Evolutionary conservation across 768 basidiomycete genomes (phyloP).

Genomic region (Panus rudis): DNA sequence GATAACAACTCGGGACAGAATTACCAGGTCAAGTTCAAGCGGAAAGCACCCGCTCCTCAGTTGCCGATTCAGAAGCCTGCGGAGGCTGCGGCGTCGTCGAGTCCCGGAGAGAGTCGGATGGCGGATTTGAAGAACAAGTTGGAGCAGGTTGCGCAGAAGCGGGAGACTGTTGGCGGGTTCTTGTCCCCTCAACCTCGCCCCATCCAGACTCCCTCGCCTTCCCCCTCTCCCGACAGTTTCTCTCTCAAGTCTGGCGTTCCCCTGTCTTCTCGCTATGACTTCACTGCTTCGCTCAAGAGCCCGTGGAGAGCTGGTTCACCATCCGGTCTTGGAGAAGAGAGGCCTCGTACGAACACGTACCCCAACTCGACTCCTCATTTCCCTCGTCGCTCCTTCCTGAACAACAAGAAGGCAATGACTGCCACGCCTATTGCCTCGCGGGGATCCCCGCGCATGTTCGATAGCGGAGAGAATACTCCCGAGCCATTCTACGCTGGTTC

Average conservation of each 20-base stretch:
- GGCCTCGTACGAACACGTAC: constrained; percentile 41
- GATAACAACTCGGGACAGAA: constrained; percentile 82
- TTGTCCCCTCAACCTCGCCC: constrained; percentile 14
- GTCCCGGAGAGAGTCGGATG: constrained; percentile 29
- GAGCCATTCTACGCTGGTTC: constrained; percentile 2
- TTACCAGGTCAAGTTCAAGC: constrained; percentile 67
- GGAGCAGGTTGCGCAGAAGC: constrained; percentile 49
- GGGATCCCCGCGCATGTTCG: constrained; percentile 49
- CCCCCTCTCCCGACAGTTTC: constrained; percentile 13
- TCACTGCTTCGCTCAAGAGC: constrained; percentile 41
- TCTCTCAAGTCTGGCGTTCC: constrained; percentile 27
- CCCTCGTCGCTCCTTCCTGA: constrained; percentile 11
- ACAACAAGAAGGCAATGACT: constrained; percentile 7
- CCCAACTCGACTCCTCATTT: constrained; percentile 24
- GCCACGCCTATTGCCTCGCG: constrained; percentile 8
- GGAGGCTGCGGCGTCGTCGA: constrained; percentile 23
- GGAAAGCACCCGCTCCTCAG: constrained; percentile 18
- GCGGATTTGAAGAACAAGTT: constrained; percentile 59
- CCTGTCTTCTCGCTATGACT: constrained; percentile 52
- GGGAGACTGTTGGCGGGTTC: constrained; percentile 22
- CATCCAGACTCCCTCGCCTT: constrained; percentile 11
- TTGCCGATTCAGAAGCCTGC: constrained; percentile 18
- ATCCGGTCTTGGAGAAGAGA: constrained; percentile 11
- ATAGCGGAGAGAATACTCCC: constrained; percentile 22
- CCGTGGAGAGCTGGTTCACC: constrained; percentile 32